Conservation (phyloP, 371 early-diverging fungal genomes). For the Caulochytrium protostelioides region DNA sequence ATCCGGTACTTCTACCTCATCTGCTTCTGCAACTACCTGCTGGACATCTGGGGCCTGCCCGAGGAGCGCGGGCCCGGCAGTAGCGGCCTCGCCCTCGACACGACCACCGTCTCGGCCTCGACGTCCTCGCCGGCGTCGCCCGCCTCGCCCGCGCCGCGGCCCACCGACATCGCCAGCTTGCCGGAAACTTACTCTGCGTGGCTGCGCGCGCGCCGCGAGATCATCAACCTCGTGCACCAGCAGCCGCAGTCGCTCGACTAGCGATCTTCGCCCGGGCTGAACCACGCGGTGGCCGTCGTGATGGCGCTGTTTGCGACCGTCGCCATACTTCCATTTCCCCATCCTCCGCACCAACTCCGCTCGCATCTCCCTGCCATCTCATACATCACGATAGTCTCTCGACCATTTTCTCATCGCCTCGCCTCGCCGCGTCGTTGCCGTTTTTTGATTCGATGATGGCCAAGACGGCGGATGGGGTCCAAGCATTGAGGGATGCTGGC, state of each 20-base stretch:
- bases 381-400: too few species aligned
- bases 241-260: constrained; percentile 4
- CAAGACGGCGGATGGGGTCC: too few species aligned
- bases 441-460: too few species aligned
- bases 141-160: background rate
- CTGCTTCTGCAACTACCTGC: constrained; percentile 43
- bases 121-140: background rate
- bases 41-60: constrained; percentile 27
- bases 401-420: too few species aligned
- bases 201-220: constrained; percentile 28
- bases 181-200: constrained; percentile 19
- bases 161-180: background rate
- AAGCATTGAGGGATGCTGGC: too few species aligned
- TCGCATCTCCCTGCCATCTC: too few species aligned
- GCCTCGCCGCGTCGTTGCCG: too few species aligned
- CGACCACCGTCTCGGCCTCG: background rate
- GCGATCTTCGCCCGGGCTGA: too few species aligned
- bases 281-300: too few species aligned
- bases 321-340: too few species aligned
- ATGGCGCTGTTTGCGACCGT: too few species aligned
- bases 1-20: constrained; percentile 49
- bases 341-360: too few species aligned
- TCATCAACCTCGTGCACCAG: constrained; percentile 18
- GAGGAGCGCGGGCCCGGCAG: constrained; percentile 1
- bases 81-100: background rate